phyloP scores from a whole-genome alignment of 2,329 filamentous ascomycete genomes.

The Erysiphe pulchra region DNA sequence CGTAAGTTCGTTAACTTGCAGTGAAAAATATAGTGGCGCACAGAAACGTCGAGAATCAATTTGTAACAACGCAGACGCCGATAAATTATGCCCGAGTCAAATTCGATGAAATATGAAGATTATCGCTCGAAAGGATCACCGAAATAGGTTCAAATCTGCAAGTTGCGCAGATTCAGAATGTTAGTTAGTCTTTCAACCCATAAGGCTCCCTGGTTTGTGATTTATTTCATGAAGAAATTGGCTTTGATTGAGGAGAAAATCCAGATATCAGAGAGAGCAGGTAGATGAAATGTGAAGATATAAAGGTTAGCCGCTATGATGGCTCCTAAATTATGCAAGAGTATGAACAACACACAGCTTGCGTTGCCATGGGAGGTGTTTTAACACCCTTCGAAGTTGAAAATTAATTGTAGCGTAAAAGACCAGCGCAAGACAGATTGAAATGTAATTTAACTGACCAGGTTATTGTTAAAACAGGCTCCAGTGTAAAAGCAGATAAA shows the following conservation, averaged over 20 bases:
- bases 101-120: conserved; percentile 8
- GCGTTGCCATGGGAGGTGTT: not conserved
- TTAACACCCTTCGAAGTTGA: too few species aligned
- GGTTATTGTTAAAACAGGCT: conserved; percentile 9
- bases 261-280: not conserved
- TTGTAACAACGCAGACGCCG: conserved; percentile 12
- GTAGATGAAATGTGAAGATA: not conserved
- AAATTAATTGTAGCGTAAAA: not conserved
- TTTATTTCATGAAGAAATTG: not conserved
- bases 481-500: conserved; percentile 12
- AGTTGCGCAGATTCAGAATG: not conserved
- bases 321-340: not conserved
- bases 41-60: conserved; percentile 8
- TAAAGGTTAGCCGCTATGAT: not conserved
- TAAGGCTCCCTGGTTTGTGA: not conserved
- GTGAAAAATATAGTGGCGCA: conserved; percentile 5
- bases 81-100: conserved; percentile 8
- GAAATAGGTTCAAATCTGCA: conserved; percentile 12
- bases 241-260: not conserved
- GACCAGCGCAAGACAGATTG: conserved; percentile 5
- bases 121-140: conserved; percentile 10
- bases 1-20: conserved; percentile 7
- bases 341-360: not conserved
- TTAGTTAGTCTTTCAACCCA: not conserved
- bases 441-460: conserved; percentile 9